Base-by-base conservation (phyloP, 805 yeast species). In the Candida bentonensis region DNA sequence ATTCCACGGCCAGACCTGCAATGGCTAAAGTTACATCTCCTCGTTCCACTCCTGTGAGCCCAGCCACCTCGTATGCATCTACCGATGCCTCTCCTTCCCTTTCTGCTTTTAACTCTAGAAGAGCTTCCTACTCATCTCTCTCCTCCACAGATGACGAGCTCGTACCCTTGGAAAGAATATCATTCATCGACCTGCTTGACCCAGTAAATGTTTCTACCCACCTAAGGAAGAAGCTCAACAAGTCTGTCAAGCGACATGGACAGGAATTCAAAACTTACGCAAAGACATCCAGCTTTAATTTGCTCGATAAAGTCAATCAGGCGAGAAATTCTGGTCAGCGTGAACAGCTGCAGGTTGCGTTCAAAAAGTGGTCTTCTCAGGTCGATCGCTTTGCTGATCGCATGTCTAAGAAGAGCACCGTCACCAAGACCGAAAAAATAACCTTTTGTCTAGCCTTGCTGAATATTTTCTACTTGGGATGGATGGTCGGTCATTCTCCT, bases 381-480 rank as follows among this genome's bases (percentile, higher is more conserved):
- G 51, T 66, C 41, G 56, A 51, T 30, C 46, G 50, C 30, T 49
- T 64, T 23, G 68, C 65, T 43, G 46, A 53, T 20, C 45, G 45
- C 13, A 39, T 56, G 42, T 40, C 48, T 21, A 17, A 47, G 17
- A 42, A 52, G 11, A 41, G 43, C 21, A 49, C 51, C 11, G 60
- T 64, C 25, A 53, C 65, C 34, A 68, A 61, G 23, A 70, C 82
- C 4, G 96, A 89, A 56, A 89, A 89, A 59, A 52, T 78, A 21
- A 86, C 86, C 57, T 92, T 86, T 58, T 78, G 95, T 0, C 60
- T 76, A 36, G 78, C 94, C 0, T 67, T 86, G 33, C 73, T 77
- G 46, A 62, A 74, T 44, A 73, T 89, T 4, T 83, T 89, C 39
- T 58, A 73, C 15, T 68, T 79, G 22, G 97, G 97, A 0, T 70